Conservation (phyloP, 139 green algal genomes). For the Asterochloris sp. region DNA sequence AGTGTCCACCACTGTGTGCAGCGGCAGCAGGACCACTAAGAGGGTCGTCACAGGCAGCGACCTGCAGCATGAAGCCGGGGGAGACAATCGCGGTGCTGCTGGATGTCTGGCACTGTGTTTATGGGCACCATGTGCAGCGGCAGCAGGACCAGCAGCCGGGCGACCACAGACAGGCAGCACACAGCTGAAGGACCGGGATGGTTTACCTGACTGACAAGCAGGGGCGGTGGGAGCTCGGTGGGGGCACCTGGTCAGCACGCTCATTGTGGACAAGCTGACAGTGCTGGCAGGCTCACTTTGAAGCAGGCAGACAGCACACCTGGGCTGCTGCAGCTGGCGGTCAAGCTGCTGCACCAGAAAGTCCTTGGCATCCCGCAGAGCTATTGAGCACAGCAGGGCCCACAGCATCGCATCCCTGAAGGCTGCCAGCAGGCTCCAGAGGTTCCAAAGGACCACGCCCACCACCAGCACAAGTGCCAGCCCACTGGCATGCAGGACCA, state of each 20-base stretch:
- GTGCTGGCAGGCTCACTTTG: too few relatives aligned
- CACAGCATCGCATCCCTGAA: conserved; percentile 55
- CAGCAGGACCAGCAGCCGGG: too few relatives aligned
- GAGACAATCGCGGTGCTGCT: not conserved
- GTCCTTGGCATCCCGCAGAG: conserved; percentile 47
- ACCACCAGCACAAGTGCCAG: conserved; percentile 42
- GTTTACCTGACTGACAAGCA: too few relatives aligned
- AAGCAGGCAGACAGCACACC: not conserved
- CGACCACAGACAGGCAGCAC: too few relatives aligned
- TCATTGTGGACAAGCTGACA: too few relatives aligned
- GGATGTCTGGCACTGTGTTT: not conserved
- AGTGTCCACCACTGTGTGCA: conserved; percentile 18
- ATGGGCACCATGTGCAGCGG: not conserved
- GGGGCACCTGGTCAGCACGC: too few relatives aligned
- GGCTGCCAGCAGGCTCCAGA: conserved; percentile 41
- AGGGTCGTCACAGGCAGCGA: conserved; percentile 17
- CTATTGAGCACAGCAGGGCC: conserved; percentile 49
- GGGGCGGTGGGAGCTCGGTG: too few relatives aligned
- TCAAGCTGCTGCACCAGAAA: conserved; percentile 30
- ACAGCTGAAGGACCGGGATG: too few relatives aligned
- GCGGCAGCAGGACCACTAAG: conserved; percentile 20
- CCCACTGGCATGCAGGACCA: conserved; percentile 32
- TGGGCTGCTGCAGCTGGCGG: conserved; percentile 11
- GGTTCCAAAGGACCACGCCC: conserved; percentile 38
- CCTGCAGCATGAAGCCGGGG: conserved; percentile 8